Percentiles rank a stretch among this genome's conserved stretches.
Conservation (phyloP, 495 filamentous ascomycete genomes). For the Xylaria bambusicola region DNA sequence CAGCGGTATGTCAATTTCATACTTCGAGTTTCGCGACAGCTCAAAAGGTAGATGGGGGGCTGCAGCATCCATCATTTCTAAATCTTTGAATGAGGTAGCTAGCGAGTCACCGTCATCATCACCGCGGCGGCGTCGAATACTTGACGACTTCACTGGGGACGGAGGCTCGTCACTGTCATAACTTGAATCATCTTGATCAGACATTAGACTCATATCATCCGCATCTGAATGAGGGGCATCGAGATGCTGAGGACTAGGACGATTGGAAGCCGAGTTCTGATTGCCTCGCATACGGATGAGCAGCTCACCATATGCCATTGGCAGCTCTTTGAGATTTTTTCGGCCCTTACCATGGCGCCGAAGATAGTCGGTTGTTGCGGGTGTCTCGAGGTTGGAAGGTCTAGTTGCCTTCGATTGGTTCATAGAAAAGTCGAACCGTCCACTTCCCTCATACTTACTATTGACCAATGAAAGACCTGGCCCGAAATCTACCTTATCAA, state of each 20-base stretch:
- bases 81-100: slow-evolving; percentile 51
- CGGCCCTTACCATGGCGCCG: slow-evolving; percentile 37
- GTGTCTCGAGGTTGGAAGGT: slow-evolving; percentile 20
- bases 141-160: slow-evolving; percentile 46
- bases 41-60: slow-evolving; percentile 42
- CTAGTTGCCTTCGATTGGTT: slow-evolving; percentile 24
- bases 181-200: slow-evolving; percentile 53
- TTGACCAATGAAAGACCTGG: slow-evolving; percentile 47
- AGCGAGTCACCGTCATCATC: slow-evolving; percentile 52
- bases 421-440: slow-evolving; percentile 46
- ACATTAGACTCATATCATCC: slow-evolving; percentile 47
- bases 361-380: slow-evolving; percentile 45
- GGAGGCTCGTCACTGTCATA: slow-evolving; percentile 44
- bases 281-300: slow-evolving; percentile 33
- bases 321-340: slow-evolving; percentile 41
- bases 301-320: slow-evolving; percentile 36
- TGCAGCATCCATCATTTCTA: slow-evolving; percentile 39
- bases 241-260: slow-evolving; percentile 29
- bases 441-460: slow-evolving; percentile 54
- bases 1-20: slow-evolving; percentile 48
- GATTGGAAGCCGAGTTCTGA: slow-evolving; percentile 26
- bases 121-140: slow-evolving; percentile 34
- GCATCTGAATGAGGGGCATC: slow-evolving; percentile 47
- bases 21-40: slow-evolving; percentile 40
- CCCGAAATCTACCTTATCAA: slow-evolving; percentile 53